A percentile compares a stretch with the other conserved stretches of the same genome.
phyloP scores from a whole-genome alignment of 495 filamentous ascomycete genomes.

The Aspergillus incahuasiensis region DNA sequence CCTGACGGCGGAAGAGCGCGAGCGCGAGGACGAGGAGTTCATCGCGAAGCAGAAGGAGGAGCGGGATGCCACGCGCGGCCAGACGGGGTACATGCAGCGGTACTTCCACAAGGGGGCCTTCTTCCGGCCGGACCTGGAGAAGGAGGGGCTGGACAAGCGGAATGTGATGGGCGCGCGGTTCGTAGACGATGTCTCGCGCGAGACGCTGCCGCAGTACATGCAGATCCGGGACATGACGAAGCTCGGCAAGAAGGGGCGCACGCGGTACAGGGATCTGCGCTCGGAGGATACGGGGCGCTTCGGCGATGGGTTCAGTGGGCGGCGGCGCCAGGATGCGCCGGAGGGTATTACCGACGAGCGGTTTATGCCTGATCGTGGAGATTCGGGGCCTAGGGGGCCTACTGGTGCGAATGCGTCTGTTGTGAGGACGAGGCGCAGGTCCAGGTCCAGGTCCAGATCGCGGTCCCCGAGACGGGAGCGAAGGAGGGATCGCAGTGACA shows the following conservation, averaged over 20 bases:
- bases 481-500: slow-evolving; percentile 29
- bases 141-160: slow-evolving; percentile 65
- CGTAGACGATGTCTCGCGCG: slow-evolving; percentile 72
- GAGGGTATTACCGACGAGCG: slow-evolving; percentile 59
- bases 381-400: slow-evolving; percentile 34
- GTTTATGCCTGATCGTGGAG: slow-evolving; percentile 60
- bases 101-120: slow-evolving; percentile 98
- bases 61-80: slow-evolving; percentile 69
- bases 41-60: slow-evolving; percentile 79
- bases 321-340: slow-evolving; percentile 36
- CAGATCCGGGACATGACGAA: slow-evolving; percentile 93
- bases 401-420: slow-evolving; percentile 49
- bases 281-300: slow-evolving; percentile 89
- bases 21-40: slow-evolving; percentile 77
- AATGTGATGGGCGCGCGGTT: slow-evolving; percentile 78
- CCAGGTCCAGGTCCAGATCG: slow-evolving; percentile 33
- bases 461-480: slow-evolving; percentile 32
- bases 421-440: slow-evolving; percentile 36
- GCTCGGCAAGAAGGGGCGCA: slow-evolving; percentile 86
- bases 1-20: slow-evolving; percentile 80
- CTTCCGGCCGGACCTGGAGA: slow-evolving; percentile 74
- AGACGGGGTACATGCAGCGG: slow-evolving; percentile 90
- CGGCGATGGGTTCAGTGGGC: slow-evolving; percentile 56
- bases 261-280: slow-evolving; percentile 82
- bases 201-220: slow-evolving; percentile 84